Conservation (phyloP, 1,284 basidiomycete genomes). For the Ceratobasidium sp. region DNA sequence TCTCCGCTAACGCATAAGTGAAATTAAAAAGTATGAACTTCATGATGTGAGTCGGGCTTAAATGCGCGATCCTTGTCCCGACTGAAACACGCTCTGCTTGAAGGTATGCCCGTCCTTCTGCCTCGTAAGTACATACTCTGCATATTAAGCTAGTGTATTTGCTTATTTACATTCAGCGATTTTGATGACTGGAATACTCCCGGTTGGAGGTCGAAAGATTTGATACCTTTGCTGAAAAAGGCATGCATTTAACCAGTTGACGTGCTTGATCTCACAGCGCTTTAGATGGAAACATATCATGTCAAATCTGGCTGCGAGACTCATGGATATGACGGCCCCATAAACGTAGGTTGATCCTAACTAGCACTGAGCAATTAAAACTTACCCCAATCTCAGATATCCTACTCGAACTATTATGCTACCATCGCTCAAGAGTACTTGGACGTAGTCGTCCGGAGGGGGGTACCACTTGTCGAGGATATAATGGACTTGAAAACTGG, state of each 20-base stretch:
- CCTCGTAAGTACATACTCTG: background rate
- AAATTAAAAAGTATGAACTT: slow-evolving; percentile 23
- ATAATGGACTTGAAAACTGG: slow-evolving; percentile 12
- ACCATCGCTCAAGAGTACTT: slow-evolving; percentile 23
- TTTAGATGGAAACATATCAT: slow-evolving; percentile 28
- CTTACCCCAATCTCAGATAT: background rate
- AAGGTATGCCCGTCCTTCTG: background rate
- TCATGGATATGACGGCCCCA: slow-evolving; percentile 26
- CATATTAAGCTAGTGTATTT: background rate
- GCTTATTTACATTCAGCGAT: background rate
- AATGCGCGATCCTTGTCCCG: no score
- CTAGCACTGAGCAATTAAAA: background rate
- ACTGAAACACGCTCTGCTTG: background rate
- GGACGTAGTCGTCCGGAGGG: slow-evolving; percentile 1
- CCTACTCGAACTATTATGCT: slow-evolving; percentile 20
- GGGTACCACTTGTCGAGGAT: slow-evolving; percentile 21
- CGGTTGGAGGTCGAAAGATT: slow-evolving; percentile 16
- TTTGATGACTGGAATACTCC: slow-evolving; percentile 35
- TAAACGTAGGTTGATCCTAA: background rate
- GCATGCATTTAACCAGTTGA: background rate
- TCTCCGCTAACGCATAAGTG: no score
- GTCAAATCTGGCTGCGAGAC: slow-evolving; percentile 16
- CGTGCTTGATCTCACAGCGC: background rate
- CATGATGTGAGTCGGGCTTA: slow-evolving; percentile 7
- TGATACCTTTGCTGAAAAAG: slow-evolving; percentile 30